Base-by-base conservation (phyloP, 106 monocot species). In the Dendrobium chrysotoxum region DNA sequence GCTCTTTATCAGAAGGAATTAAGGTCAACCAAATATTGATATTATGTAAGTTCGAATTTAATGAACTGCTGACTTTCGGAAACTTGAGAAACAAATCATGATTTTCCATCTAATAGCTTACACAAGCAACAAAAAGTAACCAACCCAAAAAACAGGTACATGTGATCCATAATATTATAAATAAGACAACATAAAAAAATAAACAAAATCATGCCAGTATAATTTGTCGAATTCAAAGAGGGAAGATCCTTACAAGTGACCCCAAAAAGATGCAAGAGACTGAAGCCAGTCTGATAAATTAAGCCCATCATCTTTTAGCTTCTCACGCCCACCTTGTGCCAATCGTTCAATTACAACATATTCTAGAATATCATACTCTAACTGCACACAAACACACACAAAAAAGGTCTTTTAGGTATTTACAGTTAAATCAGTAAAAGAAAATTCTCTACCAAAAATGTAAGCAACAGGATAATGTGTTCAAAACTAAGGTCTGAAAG, bases 261-360 rank as follows among this genome's bases (percentile, higher is more conserved):
- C 99, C 99, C 99, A 99, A 90, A 99, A 99, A 26, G 87, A 99
- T 80, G 99, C 99, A 82, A 99, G 99, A 78, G 95, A 99, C 78
- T 93, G 95, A 82, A 99, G 90, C 99, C 99, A 99, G 82, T 99
- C 99, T 74, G 95, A 95, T 26, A 99, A 83, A 89, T 99, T 99
- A 50, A 99, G 89, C 7, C 98, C 98, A 86, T 98, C 95, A 75
- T 95, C 99, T 89, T 99, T 99, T 26, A 99, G 85, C 78, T 99
- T 99, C 67, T 91, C 91, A 77, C 99, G 95, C 21, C 99, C 99
- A 44, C 91, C 91, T 87, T 92, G 92, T 40, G 91, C 93, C 53
- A 99, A 86, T 28, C 99, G 91, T 85, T 99, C 99, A 87, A 99
- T 95, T 26, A 99, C 99, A 82, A 99, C 95, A 87, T 95, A 99